These are phyloP conservation scores for Globisporangium middletonii DNA, from an alignment of 352 stramenopile genomes.

Conservation along the genomic window DNA sequence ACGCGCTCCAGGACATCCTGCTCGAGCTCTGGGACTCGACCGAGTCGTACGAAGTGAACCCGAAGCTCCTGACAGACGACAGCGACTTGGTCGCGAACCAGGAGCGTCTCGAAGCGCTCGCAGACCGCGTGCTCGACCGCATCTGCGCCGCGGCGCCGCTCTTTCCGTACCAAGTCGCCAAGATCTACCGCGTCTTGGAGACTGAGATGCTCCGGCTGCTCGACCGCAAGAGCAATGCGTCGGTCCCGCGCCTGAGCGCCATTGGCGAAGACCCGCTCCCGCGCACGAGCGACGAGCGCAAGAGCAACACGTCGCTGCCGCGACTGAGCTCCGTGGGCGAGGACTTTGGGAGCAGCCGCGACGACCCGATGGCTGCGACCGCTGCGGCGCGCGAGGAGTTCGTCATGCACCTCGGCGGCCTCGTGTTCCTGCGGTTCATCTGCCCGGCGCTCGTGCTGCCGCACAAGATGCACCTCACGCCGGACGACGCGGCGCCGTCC, in stretches of 20 bases:
- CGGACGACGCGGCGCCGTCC: conserved; percentile 25
- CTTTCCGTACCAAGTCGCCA: conserved; percentile 73
- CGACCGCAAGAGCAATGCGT: conserved; percentile 46
- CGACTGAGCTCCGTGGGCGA: conserved; percentile 52
- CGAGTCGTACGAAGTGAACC: conserved; percentile 65
- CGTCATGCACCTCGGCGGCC: conserved; percentile 64
- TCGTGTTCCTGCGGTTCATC: conserved; percentile 76
- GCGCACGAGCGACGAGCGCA: conserved; percentile 24
- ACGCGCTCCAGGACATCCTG: conserved; percentile 45
- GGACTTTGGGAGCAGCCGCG: conserved; percentile 14
- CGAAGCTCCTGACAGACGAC: conserved; percentile 26
- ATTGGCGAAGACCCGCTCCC: conserved; percentile 28
- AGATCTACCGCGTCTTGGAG: conserved; percentile 71
- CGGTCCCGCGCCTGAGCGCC: conserved; percentile 39
- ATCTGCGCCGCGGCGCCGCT: conserved; percentile 42
- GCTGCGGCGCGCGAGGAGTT: conserved; percentile 58
- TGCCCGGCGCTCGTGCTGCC: conserved; percentile 71
- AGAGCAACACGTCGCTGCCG: conserved; percentile 35
- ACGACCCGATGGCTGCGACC: conserved; percentile 3
- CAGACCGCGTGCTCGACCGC: conserved; percentile 36
- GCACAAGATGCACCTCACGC: conserved; percentile 65
- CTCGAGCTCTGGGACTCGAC: conserved; percentile 38
- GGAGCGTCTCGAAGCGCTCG: conserved; percentile 40
- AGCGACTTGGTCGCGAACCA: conserved; percentile 52
- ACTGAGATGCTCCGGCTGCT: conserved; percentile 68